Evolutionary conservation across 2,329 filamentous ascomycete genomes (phyloP).

Genomic region (Nemania sp.): DNA sequence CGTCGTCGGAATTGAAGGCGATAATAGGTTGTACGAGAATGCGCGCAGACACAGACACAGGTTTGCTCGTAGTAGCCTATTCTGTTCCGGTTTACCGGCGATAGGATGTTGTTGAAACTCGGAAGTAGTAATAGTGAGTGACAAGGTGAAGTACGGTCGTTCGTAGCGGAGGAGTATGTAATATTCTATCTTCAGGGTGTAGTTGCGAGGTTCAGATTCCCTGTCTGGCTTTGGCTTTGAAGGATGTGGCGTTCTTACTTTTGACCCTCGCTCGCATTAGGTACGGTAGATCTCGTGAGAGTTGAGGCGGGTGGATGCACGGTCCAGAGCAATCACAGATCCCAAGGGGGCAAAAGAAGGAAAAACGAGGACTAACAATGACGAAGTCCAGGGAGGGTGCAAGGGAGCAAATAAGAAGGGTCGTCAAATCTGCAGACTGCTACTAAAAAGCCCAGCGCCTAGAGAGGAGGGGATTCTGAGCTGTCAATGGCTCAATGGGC

Average conservation of each 20-base stretch:
- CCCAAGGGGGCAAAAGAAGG: constrained; percentile 36
- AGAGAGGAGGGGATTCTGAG: constrained; percentile 45
- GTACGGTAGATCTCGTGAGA: constrained; percentile 35
- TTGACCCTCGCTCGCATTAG: constrained; percentile 38
- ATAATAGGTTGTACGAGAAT: constrained; percentile 33
- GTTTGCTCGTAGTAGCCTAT: no score
- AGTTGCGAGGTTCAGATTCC: no score
- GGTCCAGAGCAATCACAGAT: constrained; percentile 34
- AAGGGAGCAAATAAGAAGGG: constrained; percentile 42
- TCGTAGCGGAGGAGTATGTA: no score
- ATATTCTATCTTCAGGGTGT: no score
- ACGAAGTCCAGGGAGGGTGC: constrained; percentile 36
- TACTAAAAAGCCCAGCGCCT: constrained; percentile 47
- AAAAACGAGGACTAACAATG: constrained; percentile 35
- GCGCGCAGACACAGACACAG: constrained; percentile 28
- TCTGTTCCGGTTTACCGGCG: constrained; percentile 14
- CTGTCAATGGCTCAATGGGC: constrained; percentile 50
- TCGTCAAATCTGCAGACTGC: constrained; percentile 42
- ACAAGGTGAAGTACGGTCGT: constrained; percentile 9
- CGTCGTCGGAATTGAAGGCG: constrained; percentile 29
- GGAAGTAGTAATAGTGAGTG: constrained; percentile 13
- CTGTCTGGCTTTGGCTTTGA: constrained; percentile 32
- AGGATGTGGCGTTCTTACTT: constrained; percentile 37
- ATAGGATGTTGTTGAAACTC: not conserved
- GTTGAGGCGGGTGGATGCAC: constrained; percentile 33